phyloP scores from a whole-genome alignment of 192 early-diverging fungal genomes.

The Coemansia sp. region DNA sequence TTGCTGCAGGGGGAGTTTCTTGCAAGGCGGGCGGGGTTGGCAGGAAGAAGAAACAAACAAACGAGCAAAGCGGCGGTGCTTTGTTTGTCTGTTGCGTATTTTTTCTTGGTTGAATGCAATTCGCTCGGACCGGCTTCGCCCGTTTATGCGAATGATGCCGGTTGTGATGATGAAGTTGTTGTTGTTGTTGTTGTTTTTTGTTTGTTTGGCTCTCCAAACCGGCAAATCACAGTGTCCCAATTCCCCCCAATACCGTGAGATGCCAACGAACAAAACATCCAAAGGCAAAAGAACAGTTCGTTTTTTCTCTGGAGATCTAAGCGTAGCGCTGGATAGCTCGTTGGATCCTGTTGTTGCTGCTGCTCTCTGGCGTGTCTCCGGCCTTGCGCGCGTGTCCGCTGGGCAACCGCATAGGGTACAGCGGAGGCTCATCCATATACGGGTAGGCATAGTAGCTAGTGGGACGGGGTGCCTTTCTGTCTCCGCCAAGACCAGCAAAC shows the following conservation, averaged over 20 bases:
- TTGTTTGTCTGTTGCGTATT: no score
- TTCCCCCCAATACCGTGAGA: no score
- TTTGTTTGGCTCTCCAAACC: background rate
- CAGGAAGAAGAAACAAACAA: no score
- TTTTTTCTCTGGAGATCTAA: background rate
- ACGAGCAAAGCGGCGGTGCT: no score
- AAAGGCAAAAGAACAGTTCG: background rate
- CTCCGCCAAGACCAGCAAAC: background rate
- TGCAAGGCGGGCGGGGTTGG: no score
- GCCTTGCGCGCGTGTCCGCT: background rate
- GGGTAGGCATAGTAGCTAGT: conserved; percentile 11
- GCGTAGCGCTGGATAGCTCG: conserved; percentile 24
- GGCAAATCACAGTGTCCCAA: no score
- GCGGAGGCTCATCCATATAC: conserved; percentile 5
- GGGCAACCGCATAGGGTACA: background rate
- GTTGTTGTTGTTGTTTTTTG: background rate
- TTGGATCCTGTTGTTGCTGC: conserved; percentile 11
- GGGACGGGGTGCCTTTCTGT: conserved; percentile 1
- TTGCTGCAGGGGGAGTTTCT: no score
- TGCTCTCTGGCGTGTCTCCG: conserved; percentile 4
- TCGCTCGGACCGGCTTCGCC: no score
- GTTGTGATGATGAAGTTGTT: no score
- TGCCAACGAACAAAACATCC: background rate
- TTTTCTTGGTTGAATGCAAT: no score
- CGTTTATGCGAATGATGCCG: no score